Conservation (phyloP, 495 filamentous ascomycete genomes). For the Aspergillus diversus region DNA sequence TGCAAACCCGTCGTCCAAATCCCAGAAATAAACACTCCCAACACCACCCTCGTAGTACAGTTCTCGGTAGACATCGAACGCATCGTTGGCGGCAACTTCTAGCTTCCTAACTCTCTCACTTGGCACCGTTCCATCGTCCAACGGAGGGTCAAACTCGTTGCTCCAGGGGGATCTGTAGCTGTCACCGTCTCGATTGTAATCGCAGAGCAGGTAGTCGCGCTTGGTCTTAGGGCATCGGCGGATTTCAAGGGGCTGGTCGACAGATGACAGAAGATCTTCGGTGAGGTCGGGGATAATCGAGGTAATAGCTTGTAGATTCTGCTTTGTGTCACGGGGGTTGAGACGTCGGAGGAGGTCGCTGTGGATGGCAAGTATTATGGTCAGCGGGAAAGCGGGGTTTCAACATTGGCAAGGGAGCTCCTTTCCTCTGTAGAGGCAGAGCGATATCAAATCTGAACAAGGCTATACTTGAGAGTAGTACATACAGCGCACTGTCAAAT, state of each 20-base stretch:
- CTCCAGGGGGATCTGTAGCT: slow-evolving; percentile 96
- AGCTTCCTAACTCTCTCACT: slow-evolving; percentile 88
- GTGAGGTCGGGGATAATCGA: slow-evolving; percentile 85
- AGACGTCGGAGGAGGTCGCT: slow-evolving; percentile 99
- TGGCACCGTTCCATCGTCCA: slow-evolving; percentile 77
- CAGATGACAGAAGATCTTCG: slow-evolving; percentile 96
- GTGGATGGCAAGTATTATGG: slow-evolving; percentile 21
- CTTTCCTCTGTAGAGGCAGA: neutral
- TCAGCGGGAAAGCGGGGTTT: slow-evolving; percentile 37
- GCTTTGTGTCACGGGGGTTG: slow-evolving; percentile 85
- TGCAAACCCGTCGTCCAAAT: slow-evolving; percentile 96
- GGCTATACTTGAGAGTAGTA: slow-evolving; percentile 11
- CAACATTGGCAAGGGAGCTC: slow-evolving; percentile 18
- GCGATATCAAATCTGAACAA: neutral
- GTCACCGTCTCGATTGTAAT: slow-evolving; percentile 99
- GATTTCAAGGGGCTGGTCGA: slow-evolving; percentile 91
- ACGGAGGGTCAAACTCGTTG: slow-evolving; percentile 93
- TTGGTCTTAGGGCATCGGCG: slow-evolving; percentile 84
- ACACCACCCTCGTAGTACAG: slow-evolving; percentile 98
- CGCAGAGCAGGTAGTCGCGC: slow-evolving; percentile 96
- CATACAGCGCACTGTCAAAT: slow-evolving; percentile 68
- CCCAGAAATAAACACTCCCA: slow-evolving; percentile 96
- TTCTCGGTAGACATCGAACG: slow-evolving; percentile 95
- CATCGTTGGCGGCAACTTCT: slow-evolving; percentile 91
- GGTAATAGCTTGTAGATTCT: slow-evolving; percentile 84